Evolutionary conservation across 345 rosid genomes (phyloP).

Genomic region (Cardamine occulta): DNA sequence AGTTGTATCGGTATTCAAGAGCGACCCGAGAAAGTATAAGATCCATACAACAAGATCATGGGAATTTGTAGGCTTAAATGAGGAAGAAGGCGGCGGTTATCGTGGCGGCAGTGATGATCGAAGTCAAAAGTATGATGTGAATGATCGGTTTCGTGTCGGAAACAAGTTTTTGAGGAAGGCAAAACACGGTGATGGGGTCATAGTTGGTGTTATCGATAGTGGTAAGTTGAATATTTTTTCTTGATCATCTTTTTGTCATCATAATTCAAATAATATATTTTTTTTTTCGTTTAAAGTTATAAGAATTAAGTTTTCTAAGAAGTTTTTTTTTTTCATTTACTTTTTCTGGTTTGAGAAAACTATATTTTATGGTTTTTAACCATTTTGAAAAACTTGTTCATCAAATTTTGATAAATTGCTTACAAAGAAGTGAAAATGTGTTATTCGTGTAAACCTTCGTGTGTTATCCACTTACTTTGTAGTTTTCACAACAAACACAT

Average conservation of each 20-base stretch:
- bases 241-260: neutral
- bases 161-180: conserved; percentile 48
- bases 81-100: conserved; percentile 29
- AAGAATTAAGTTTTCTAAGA: neutral
- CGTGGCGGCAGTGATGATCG: no score
- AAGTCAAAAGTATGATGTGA: neutral
- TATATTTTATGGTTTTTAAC: neutral
- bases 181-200: conserved; percentile 58
- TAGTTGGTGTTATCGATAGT: conserved; percentile 69
- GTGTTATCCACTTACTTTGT: no score
- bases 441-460: no score
- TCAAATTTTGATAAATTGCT: no score
- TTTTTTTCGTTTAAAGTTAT: neutral
- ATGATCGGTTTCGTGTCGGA: conserved; percentile 12
- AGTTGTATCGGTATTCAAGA: conserved; percentile 56
- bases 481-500: no score
- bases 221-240: conserved; percentile 45
- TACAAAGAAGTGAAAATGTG: no score
- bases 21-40: conserved; percentile 49
- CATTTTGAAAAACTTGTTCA: neutral
- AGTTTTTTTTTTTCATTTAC: neutral
- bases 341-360: no score
- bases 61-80: conserved; percentile 69
- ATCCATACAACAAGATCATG: conserved; percentile 78
- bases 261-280: no score